A percentile compares a stretch with the other conserved stretches of the same genome.
Evolutionary conservation across 1,139 yeast genomes (phyloP).

Genomic region (Hansenula lynferdii): DNA sequence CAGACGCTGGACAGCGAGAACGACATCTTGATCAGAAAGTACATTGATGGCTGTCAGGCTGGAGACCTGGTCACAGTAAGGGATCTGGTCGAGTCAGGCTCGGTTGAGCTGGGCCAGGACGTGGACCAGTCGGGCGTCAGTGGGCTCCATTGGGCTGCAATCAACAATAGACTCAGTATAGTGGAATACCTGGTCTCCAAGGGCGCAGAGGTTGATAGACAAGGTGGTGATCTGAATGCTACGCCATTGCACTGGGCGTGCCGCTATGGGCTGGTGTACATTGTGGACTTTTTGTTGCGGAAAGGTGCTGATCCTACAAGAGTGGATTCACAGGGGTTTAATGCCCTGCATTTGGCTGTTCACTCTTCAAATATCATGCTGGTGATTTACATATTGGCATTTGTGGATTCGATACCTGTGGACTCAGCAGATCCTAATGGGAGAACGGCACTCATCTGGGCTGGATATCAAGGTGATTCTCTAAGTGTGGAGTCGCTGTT

Average conservation of each 20-base stretch:
- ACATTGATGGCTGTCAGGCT: slow-evolving; percentile 40
- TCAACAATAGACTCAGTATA: slow-evolving; percentile 68
- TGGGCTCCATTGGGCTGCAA: slow-evolving; percentile 95
- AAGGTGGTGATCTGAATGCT: slow-evolving; percentile 80
- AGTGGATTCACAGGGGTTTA: slow-evolving; percentile 78
- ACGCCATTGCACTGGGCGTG: slow-evolving; percentile 98
- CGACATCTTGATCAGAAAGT: slow-evolving; percentile 39
- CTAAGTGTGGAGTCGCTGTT: slow-evolving; percentile 70
- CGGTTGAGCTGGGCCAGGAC: slow-evolving; percentile 31
- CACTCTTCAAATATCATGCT: slow-evolving; percentile 89
- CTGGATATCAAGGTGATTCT: slow-evolving; percentile 93
- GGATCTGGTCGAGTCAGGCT: slow-evolving; percentile 34
- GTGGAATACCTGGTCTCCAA: slow-evolving; percentile 61
- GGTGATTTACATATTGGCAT: slow-evolving; percentile 61
- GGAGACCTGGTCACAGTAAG: slow-evolving; percentile 41
- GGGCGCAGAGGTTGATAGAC: slow-evolving; percentile 64
- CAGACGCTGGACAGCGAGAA: slow-evolving; percentile 30
- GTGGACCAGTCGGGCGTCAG: slow-evolving; percentile 57
- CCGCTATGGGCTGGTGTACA: slow-evolving; percentile 80
- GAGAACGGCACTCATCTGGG: slow-evolving; percentile 91
- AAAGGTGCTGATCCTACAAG: slow-evolving; percentile 69
- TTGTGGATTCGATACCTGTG: slow-evolving; percentile 49
- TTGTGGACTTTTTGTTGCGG: slow-evolving; percentile 66
- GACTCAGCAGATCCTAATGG: slow-evolving; percentile 67
- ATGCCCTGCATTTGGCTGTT: slow-evolving; percentile 77